Evolutionary conservation across 2,329 filamentous ascomycete species (phyloP).

Genomic region (Botrytis paeoniae): DNA sequence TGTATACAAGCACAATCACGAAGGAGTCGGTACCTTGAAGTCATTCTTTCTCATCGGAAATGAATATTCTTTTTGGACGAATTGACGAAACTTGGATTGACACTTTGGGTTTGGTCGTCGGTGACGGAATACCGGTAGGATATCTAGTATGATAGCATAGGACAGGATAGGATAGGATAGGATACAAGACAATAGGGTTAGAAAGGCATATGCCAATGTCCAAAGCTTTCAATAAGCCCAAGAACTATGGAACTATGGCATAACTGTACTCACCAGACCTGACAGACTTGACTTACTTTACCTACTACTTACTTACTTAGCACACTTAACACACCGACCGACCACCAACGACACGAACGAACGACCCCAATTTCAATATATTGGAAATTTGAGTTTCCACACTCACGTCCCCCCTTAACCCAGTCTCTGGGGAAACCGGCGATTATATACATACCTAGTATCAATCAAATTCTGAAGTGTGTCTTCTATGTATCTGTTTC

Average conservation of each 20-base stretch:
- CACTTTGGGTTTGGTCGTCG: not conserved
- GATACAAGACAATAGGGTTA: not conserved
- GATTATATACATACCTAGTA: conserved; percentile 2
- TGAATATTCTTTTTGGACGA: not conserved
- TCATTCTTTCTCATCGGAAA: not conserved
- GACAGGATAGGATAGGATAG: not conserved
- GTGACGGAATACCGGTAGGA: not conserved
- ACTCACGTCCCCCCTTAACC: not conserved
- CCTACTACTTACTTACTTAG: not conserved
- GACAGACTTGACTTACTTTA: not conserved
- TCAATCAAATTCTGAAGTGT: not conserved
- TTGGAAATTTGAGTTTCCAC: conserved; percentile 5
- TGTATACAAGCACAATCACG: not conserved
- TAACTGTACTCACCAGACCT: not conserved
- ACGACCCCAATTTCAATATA: not conserved
- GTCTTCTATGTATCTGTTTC: not conserved
- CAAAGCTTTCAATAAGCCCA: not conserved
- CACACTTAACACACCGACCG: not conserved
- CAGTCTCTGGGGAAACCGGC: conserved; percentile 13
- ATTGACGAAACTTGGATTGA: not conserved
- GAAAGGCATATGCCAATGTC: not conserved
- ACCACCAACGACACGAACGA: not conserved
- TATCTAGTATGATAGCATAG: not conserved
- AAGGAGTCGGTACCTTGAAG: not conserved
- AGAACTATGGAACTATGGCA: not conserved